These are phyloP conservation scores for Microcyclosporella mali DNA, from an alignment of 2,329 filamentous ascomycete genomes.

Conservation along the genomic window DNA sequence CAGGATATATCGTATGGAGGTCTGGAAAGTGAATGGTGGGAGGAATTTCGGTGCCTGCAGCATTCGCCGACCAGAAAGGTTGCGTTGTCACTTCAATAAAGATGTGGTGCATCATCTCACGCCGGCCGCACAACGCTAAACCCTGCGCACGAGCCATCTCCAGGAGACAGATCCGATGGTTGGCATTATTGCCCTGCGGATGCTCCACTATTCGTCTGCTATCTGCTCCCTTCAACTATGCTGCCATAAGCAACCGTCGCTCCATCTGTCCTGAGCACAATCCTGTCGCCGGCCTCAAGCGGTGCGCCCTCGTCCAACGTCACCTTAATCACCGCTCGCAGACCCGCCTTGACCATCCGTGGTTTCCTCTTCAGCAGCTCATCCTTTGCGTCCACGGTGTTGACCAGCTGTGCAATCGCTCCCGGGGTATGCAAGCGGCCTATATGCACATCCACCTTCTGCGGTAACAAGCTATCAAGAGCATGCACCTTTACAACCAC, in stretches of 20 bases:
- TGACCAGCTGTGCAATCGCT: conserved; percentile 64
- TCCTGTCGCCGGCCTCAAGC: conserved; percentile 69
- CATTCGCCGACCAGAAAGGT: no score
- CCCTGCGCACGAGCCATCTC: no score
- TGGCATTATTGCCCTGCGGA: no score
- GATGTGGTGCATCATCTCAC: no score
- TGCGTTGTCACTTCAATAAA: no score
- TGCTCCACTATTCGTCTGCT: no score
- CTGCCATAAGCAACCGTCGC: conserved; percentile 79
- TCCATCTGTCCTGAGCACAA: conserved; percentile 75
- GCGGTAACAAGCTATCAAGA: conserved; percentile 83
- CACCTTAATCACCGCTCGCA: conserved; percentile 64
- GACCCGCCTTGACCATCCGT: conserved; percentile 72
- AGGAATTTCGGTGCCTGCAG: no score
- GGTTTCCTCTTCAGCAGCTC: conserved; percentile 76
- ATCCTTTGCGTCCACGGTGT: conserved; percentile 68
- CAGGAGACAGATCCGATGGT: no score
- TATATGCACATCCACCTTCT: conserved; percentile 81
- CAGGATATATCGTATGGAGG: not conserved
- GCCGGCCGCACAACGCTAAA: no score
- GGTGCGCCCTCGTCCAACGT: conserved; percentile 60
- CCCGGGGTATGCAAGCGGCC: conserved; percentile 76
- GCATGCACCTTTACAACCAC: conserved; percentile 82
- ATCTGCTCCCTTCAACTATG: not conserved
- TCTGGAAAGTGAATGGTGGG: not conserved